These are phyloP conservation scores for Lasiosphaeriaceae sp. DNA, from an alignment of 495 filamentous ascomycete species.

Conservation along the genomic window DNA sequence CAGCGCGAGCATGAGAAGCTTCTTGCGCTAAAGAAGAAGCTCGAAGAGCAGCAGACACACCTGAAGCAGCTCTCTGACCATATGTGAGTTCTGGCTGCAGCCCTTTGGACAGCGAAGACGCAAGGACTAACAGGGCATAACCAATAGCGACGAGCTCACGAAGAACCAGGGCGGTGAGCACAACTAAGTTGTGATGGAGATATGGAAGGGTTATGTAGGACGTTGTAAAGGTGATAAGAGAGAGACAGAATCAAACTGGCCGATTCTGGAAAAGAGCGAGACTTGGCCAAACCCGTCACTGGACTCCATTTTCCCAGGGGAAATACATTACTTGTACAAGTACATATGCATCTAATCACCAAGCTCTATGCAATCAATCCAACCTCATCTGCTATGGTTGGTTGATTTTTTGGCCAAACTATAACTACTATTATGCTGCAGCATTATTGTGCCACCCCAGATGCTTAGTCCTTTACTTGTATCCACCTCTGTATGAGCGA, in stretches of 20 bases:
- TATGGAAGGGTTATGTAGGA: not conserved
- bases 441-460: slow-evolving; percentile 36
- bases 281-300: not conserved
- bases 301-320: not conserved
- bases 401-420: not conserved
- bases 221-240: not conserved
- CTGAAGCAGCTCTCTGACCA: slow-evolving; percentile 78
- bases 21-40: slow-evolving; percentile 68
- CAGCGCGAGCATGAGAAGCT: slow-evolving; percentile 85
- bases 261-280: too few relatives aligned
- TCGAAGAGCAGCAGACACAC: slow-evolving; percentile 73
- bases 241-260: too few relatives aligned
- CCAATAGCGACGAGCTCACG: slow-evolving; percentile 60
- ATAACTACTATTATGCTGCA: slow-evolving; percentile 3
- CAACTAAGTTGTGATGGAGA: slow-evolving; percentile 47
- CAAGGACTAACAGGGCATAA: slow-evolving; percentile 17
- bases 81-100: slow-evolving; percentile 55
- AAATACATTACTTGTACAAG: slow-evolving; percentile 17
- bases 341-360: slow-evolving; percentile 7
- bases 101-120: not conserved
- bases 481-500: slow-evolving; percentile 66
- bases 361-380: not conserved
- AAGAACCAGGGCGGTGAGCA: slow-evolving; percentile 67
- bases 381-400: not conserved
- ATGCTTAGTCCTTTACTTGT: not conserved